These are phyloP conservation scores for Backusella luteola DNA, from an alignment of 192 early-diverging fungal genomes.

Conservation along the genomic window DNA sequence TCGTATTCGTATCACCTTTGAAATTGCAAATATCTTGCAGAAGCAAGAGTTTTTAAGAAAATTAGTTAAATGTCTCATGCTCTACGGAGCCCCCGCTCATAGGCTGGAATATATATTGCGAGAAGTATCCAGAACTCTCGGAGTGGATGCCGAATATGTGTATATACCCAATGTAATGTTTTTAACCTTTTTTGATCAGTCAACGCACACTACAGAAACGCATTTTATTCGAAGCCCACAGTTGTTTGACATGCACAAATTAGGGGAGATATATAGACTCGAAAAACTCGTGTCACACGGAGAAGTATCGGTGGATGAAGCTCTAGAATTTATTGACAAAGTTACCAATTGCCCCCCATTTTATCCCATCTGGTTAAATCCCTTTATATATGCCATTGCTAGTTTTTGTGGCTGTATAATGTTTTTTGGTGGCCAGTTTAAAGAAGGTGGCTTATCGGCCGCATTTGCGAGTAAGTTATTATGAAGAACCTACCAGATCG, in stretches of 20 bases:
- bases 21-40: conserved; percentile 67
- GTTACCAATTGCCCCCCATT: conserved; percentile 53
- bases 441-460: conserved; percentile 58
- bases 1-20: conserved; percentile 48
- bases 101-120: conserved; percentile 65
- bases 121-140: conserved; percentile 57
- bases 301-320: conserved; percentile 61
- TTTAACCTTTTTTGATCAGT: conserved; percentile 67
- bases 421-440: conserved; percentile 70
- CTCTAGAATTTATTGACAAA: conserved; percentile 58
- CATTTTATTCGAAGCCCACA: conserved; percentile 61
- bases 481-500: background rate
- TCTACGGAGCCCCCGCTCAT: conserved; percentile 67
- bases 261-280: conserved; percentile 60
- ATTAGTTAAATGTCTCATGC: conserved; percentile 63
- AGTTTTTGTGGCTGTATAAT: conserved; percentile 62
- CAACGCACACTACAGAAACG: conserved; percentile 73
- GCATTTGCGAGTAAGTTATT: conserved; percentile 40
- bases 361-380: conserved; percentile 59
- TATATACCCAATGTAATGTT: conserved; percentile 73
- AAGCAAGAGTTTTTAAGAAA: conserved; percentile 65
- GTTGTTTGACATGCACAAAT: conserved; percentile 68
- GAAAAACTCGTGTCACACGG: conserved; percentile 64
- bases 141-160: conserved; percentile 63
- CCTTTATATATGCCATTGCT: conserved; percentile 52